Conservation (phyloP, 441 rosid species). For the Arabidopsis lyrata region DNA sequence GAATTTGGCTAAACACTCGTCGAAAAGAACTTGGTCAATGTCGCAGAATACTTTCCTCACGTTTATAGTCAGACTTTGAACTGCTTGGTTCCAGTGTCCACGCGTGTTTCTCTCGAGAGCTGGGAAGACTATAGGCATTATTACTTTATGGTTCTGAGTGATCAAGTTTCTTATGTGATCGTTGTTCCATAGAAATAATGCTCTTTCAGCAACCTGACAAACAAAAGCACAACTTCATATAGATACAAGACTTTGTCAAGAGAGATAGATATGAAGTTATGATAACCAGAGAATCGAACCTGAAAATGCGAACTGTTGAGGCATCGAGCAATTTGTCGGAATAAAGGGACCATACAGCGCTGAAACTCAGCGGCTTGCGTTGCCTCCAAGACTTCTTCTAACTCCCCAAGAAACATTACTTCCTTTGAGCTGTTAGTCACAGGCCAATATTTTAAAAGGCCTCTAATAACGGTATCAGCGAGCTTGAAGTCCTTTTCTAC, state of each 20-base stretch:
- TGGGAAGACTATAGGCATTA: constrained; percentile 85
- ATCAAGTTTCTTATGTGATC: constrained; percentile 86
- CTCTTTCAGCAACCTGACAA: constrained; percentile 88
- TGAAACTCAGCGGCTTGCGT: constrained; percentile 88
- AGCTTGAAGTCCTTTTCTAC: constrained; percentile 90
- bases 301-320: constrained; percentile 90
- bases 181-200: constrained; percentile 92
- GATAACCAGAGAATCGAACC: constrained; percentile 48
- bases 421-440: constrained; percentile 79
- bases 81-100: constrained; percentile 95
- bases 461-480: constrained; percentile 80
- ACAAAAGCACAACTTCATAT: neutral
- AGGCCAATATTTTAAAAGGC: constrained; percentile 87
- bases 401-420: constrained; percentile 86
- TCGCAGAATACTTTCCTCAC: constrained; percentile 84
- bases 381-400: constrained; percentile 91
- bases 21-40: constrained; percentile 70
- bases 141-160: constrained; percentile 65
- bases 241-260: neutral
- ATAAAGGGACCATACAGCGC: constrained; percentile 82
- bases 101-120: constrained; percentile 80
- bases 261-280: neutral
- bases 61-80: constrained; percentile 81
- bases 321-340: constrained; percentile 70
- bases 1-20: constrained; percentile 70